Evolutionary conservation across 306 rosid genomes (phyloP).

Genomic region (Lagenaria siceraria): DNA sequence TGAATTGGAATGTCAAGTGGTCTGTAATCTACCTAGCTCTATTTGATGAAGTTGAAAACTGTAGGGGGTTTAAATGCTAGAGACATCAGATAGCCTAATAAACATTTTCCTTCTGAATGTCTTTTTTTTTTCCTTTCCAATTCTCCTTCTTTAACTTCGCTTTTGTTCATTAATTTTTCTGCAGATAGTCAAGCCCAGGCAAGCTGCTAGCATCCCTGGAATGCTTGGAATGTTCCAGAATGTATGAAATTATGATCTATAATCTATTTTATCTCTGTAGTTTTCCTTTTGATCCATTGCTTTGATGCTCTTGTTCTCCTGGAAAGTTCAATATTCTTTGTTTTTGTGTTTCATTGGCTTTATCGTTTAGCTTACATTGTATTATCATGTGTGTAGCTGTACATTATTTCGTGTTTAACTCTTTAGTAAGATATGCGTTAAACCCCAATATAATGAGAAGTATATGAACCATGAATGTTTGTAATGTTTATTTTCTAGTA

Average conservation of each 20-base stretch:
- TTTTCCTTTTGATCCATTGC: not conserved
- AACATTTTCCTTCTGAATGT: not conserved
- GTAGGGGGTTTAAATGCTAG: not conserved
- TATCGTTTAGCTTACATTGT: not conserved
- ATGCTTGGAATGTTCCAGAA: conserved; percentile 98
- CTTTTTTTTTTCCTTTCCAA: not conserved
- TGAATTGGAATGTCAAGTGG: not conserved
- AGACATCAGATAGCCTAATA: not conserved
- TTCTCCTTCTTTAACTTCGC: not conserved
- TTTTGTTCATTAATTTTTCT: conserved; percentile 5
- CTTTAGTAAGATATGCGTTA: not conserved
- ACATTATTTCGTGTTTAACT: not conserved
- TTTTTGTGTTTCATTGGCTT: not conserved
- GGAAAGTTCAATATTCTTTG: not conserved
- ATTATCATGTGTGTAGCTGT: not conserved
- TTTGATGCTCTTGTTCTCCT: not conserved
- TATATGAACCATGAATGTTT: not conserved
- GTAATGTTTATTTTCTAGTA: not conserved
- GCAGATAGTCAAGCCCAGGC: conserved; percentile 99
- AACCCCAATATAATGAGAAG: not conserved
- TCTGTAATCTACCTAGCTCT: not conserved
- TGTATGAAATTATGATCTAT: conserved; percentile 38
- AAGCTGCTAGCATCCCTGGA: conserved; percentile 99
- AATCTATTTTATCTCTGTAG: not conserved
- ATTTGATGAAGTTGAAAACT: not conserved